Evolutionary conservation across 306 rosid genomes (phyloP).

Genomic region (Dalbergia cultrata): DNA sequence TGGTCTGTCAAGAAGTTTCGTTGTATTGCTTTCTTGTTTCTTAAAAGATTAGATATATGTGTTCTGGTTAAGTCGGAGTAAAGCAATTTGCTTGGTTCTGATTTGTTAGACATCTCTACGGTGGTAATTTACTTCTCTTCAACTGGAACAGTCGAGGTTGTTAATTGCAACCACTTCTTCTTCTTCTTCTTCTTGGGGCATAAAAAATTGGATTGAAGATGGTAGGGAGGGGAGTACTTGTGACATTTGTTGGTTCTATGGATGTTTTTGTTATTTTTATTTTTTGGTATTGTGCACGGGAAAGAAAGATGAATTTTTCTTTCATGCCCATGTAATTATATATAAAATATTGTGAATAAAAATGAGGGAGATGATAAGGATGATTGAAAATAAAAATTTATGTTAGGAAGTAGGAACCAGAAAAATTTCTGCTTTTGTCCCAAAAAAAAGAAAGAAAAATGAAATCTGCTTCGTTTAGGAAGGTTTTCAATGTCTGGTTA

Average conservation of each 20-base stretch:
- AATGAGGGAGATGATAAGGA: background rate
- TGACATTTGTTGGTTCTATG: background rate
- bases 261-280: background rate
- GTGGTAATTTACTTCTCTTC: background rate
- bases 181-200: background rate
- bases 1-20: background rate
- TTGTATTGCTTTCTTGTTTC: background rate
- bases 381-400: background rate
- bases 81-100: background rate
- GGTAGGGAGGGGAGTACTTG: background rate
- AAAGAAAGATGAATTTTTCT: background rate
- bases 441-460: background rate
- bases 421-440: background rate
- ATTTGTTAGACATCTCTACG: slow-evolving; percentile 7
- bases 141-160: background rate
- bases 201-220: background rate
- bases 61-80: background rate
- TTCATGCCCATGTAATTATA: background rate
- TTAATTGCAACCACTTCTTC: background rate
- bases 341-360: background rate
- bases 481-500: background rate
- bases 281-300: background rate
- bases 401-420: too few species aligned
- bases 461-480: background rate
- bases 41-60: background rate